These are phyloP conservation scores for Quercus dentata DNA, from an alignment of 306 rosid genomes.

Conservation along the genomic window DNA sequence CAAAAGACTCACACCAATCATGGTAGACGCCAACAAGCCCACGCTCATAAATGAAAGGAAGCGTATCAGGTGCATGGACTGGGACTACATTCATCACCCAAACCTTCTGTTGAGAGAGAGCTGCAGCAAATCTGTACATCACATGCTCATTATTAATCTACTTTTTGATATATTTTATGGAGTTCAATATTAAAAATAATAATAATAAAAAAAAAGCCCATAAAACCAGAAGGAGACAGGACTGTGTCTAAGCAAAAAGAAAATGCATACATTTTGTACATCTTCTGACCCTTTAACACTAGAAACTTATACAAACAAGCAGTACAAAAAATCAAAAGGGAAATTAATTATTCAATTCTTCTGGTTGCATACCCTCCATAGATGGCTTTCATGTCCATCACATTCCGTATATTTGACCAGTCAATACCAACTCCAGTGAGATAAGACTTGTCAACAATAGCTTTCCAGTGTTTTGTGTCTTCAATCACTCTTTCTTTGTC, in stretches of 20 bases:
- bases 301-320: conserved; percentile 18
- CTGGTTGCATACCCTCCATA: conserved; percentile 82
- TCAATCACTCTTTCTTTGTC: conserved; percentile 67
- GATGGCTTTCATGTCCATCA: conserved; percentile 94
- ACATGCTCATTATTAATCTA: not conserved
- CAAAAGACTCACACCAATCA: conserved; percentile 94
- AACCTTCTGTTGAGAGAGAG: conserved; percentile 69
- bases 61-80: conserved; percentile 81
- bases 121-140: conserved; percentile 72
- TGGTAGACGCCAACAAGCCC: conserved; percentile 86
- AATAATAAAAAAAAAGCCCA: not conserved
- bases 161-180: not conserved
- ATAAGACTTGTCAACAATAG: conserved; percentile 74
- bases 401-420: conserved; percentile 82
- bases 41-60: conserved; percentile 83
- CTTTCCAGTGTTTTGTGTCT: conserved; percentile 83
- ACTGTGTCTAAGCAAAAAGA: not conserved
- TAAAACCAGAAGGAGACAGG: not conserved
- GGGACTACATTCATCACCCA: conserved; percentile 99
- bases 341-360: conserved; percentile 16
- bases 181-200: not conserved
- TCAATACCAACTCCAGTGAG: conserved; percentile 84
- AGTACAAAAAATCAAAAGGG: conserved; percentile 14
- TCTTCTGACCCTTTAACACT: not conserved
- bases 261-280: not conserved